Base-by-base conservation (phyloP, 2,329 filamentous ascomycete species). In the Aspergillus phoenicis region DNA sequence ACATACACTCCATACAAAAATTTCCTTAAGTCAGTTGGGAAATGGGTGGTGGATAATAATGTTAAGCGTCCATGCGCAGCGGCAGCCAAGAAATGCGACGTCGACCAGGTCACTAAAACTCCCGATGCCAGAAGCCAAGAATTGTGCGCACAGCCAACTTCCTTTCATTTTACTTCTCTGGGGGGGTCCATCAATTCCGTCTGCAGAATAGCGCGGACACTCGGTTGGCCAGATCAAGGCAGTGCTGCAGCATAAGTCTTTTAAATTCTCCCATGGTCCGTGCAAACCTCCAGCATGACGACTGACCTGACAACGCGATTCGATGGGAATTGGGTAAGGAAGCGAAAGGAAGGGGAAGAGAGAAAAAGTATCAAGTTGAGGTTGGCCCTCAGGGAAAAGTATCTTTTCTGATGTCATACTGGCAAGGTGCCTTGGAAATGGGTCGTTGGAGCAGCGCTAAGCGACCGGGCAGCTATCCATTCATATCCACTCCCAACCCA, bases 251-350 rank as follows among this genome's bases (percentile, higher is more conserved):
- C 48, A 26, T 30, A 17, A 52, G 52, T 13, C 33, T 58, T 58
- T 52, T 17, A 33, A 52, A 58, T 51, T 58, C 24, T 57, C 24
- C 56, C 38, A 15, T 58, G 53, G 56, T 58, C 56, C 41, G 56
- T 52, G 56, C 56, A 22, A 47, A 26, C 56, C 43, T 47, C n/a
- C n/a, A 47, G 41, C 33, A 38, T 43, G 48, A 41, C 48, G 56
- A 58, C 26, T 22, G 30, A 38, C 20, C 13, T 58, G 45, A 52
- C 56, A 52, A n/a, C 45, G 20, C 39, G 33, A 17, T 22, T 11
- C 17, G 41, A 45, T 22, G 41, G n/a, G 22, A 49, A 20, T 26
- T 26, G 39, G 43, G 5, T 13, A 15, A 36, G 33, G 33, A 36
- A 36, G 33, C 33, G 33, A 36, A 36, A 36, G 33, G 33, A 36